These are phyloP conservation scores for Globomyces pollinis-pini DNA, from an alignment of 192 early-diverging fungal species.

Conservation along the genomic window DNA sequence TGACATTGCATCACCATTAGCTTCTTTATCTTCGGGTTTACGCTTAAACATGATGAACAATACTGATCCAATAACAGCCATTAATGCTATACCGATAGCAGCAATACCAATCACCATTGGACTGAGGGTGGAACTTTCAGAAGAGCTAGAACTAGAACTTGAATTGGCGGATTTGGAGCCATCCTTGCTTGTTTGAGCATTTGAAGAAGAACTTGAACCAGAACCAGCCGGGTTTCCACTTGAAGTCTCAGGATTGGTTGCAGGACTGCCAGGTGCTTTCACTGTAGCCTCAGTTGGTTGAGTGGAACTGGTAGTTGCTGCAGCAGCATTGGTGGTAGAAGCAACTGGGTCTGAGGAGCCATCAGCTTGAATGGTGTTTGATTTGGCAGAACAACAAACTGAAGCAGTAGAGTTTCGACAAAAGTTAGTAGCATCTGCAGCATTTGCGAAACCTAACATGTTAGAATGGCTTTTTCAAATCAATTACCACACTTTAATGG, in stretches of 20 bases:
- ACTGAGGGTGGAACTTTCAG: background rate
- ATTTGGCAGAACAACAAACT: background rate
- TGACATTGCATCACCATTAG: no score
- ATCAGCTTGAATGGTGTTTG: background rate
- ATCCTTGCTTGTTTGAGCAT: no score
- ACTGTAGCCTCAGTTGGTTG: background rate
- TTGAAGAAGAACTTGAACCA: background rate
- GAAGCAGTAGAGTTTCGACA: background rate
- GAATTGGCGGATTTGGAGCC: no score
- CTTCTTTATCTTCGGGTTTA: no score
- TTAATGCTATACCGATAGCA: conserved; percentile 6
- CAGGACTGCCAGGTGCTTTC: background rate
- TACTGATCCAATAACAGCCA: conserved; percentile 2
- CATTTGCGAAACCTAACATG: background rate
- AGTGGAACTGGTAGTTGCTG: background rate
- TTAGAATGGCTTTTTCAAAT: no score
- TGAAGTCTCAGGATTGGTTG: background rate
- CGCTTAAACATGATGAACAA: conserved; percentile 9
- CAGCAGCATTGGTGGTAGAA: background rate
- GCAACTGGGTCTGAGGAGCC: background rate
- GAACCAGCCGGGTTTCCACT: background rate
- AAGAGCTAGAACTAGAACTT: background rate
- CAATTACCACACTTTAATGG: no score
- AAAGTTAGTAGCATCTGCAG: background rate
- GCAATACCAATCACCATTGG: conserved; percentile 2